A percentile compares a stretch with the other conserved stretches of the same genome.
Evolutionary conservation across 805 yeast species (phyloP).

Genomic region (Kodamaea hsintzibuensis): DNA sequence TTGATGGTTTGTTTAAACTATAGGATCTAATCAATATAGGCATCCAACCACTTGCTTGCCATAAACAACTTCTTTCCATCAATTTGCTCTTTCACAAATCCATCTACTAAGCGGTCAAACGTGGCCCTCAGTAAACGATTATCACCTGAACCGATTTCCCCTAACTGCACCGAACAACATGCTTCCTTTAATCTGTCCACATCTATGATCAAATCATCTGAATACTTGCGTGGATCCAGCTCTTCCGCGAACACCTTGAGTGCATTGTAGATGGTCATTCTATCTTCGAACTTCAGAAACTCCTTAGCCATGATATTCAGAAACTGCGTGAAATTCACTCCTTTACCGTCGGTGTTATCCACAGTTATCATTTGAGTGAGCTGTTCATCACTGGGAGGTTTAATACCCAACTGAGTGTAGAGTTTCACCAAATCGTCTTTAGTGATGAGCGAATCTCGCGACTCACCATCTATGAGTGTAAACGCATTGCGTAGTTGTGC

Average conservation of each 20-base stretch:
- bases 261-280: conserved; percentile 56
- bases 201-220: conserved; percentile 46
- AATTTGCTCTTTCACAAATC: conserved; percentile 57
- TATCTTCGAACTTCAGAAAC: conserved; percentile 50
- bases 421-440: conserved; percentile 55
- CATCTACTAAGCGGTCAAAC: conserved; percentile 51
- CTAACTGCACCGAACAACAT: conserved; percentile 46
- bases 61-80: conserved; percentile 60
- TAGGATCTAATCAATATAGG: conserved; percentile 37
- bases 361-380: conserved; percentile 50
- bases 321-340: conserved; percentile 64
- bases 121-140: conserved; percentile 42
- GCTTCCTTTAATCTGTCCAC: conserved; percentile 50
- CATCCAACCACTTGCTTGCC: conserved; percentile 63
- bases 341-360: conserved; percentile 24
- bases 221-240: conserved; percentile 16
- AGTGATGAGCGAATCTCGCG: conserved; percentile 66
- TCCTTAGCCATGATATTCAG: conserved; percentile 61
- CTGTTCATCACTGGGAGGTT: conserved; percentile 42
- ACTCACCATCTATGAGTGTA: conserved; percentile 75
- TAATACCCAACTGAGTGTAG: conserved; percentile 53
- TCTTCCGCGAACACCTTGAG: conserved; percentile 52
- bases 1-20: background rate
- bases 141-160: conserved; percentile 50
- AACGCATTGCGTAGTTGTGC: conserved; percentile 72